phyloP scores from a whole-genome alignment of 345 rosid genomes.

The Lumnitzera littorea region DNA sequence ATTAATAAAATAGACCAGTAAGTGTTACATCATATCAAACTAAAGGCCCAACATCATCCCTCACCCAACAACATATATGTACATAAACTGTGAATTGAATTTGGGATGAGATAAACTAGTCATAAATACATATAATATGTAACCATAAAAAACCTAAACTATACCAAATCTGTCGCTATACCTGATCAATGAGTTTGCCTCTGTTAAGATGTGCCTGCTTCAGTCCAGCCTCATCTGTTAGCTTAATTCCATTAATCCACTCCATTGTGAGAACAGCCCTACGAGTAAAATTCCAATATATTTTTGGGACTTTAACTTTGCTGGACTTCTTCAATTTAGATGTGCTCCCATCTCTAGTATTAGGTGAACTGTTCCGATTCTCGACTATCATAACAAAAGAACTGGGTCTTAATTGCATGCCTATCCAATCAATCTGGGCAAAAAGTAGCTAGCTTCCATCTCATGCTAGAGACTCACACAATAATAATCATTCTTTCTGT shows the following conservation, averaged over 20 bases:
- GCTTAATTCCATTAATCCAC: conserved; percentile 95
- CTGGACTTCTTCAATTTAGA: conserved; percentile 28
- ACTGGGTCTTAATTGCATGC: too few species aligned
- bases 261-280: conserved; percentile 94
- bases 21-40: not conserved
- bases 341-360: conserved; percentile 21
- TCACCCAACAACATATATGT: too few species aligned
- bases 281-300: conserved; percentile 75
- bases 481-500: too few species aligned
- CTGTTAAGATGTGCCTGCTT: conserved; percentile 53
- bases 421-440: too few species aligned
- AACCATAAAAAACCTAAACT: too few species aligned
- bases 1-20: not conserved
- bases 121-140: not conserved
- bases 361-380: conserved; percentile 22
- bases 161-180: conserved; percentile 8
- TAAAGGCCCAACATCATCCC: not conserved
- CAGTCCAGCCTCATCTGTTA: conserved; percentile 64
- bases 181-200: conserved; percentile 82
- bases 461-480: too few species aligned
- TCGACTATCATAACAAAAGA: conserved; percentile 23
- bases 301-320: conserved; percentile 79
- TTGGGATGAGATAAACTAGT: not conserved
- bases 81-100: too few species aligned
- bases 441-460: too few species aligned